A percentile compares a stretch with the other conserved stretches of the same genome.
These are phyloP conservation scores for Neonectria magnoliae DNA, from an alignment of 2,329 filamentous ascomycete species.

Conservation along the genomic window DNA sequence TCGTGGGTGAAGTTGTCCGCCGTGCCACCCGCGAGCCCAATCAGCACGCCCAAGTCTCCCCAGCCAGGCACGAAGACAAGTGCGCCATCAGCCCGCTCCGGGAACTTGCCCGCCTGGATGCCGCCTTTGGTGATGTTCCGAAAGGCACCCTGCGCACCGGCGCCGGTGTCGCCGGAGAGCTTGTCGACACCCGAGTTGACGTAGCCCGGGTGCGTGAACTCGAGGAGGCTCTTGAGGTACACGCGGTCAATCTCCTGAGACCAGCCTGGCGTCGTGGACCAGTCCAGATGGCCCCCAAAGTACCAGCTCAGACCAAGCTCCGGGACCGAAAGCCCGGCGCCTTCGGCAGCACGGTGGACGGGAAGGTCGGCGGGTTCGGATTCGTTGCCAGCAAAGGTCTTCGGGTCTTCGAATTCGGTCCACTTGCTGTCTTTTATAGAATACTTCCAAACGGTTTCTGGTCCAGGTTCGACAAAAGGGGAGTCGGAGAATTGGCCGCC, in stretches of 20 bases:
- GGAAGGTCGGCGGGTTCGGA: slow-evolving; percentile 64
- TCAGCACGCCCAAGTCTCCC: slow-evolving; percentile 73
- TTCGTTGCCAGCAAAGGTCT: slow-evolving; percentile 71
- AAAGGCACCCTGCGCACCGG: slow-evolving; percentile 71
- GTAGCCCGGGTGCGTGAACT: slow-evolving; percentile 79
- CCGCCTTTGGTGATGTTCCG: slow-evolving; percentile 80
- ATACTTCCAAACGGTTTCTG: slow-evolving; percentile 77
- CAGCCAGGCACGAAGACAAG: slow-evolving; percentile 80
- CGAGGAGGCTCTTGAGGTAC: slow-evolving; percentile 78
- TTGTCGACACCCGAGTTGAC: slow-evolving; percentile 70
- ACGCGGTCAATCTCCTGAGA: slow-evolving; percentile 70
- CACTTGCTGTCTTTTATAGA: slow-evolving; percentile 67
- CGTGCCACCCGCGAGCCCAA: slow-evolving; percentile 78
- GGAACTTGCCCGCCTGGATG: slow-evolving; percentile 73
- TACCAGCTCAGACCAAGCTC: slow-evolving; percentile 79
- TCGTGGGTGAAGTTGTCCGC: slow-evolving; percentile 72
- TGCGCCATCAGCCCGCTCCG: slow-evolving; percentile 77
- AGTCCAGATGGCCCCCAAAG: slow-evolving; percentile 80
- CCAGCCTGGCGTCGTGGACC: slow-evolving; percentile 70
- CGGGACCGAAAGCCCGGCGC: slow-evolving; percentile 75
- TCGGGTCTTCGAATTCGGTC: slow-evolving; percentile 69
- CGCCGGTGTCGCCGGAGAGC: slow-evolving; percentile 63
- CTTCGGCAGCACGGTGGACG: slow-evolving; percentile 77
- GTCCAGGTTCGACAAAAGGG: slow-evolving; percentile 64
- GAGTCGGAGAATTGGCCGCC: slow-evolving; percentile 78